A percentile compares a stretch with the other conserved stretches of the same genome.
Conservation (phyloP, 495 filamentous ascomycete genomes). For the Talaromyces trachyspermus region DNA sequence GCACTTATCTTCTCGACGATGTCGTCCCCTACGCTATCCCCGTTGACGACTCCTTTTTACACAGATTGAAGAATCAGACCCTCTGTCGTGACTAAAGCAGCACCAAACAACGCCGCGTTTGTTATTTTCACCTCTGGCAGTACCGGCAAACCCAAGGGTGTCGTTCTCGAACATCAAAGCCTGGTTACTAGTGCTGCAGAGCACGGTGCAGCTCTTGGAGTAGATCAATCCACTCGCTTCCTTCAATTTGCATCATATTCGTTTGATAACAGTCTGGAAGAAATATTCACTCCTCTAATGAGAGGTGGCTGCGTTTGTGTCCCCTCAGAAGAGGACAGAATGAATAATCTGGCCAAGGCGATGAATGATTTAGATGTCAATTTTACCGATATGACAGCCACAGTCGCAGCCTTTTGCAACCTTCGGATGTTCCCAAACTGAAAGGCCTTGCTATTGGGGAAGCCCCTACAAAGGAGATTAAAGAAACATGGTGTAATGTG, state of each 20-base stretch:
- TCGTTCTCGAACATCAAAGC: slow-evolving; percentile 28
- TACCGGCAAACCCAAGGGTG: slow-evolving; percentile 30
- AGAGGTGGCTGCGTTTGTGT: slow-evolving; percentile 41
- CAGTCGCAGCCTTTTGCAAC: slow-evolving; percentile 11
- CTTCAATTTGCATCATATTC: slow-evolving; percentile 50
- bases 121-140: slow-evolving; percentile 49
- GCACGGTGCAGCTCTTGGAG: slow-evolving; percentile 37
- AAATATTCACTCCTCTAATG: slow-evolving; percentile 33
- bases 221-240: slow-evolving; percentile 43
- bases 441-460: slow-evolving; percentile 16
- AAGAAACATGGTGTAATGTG: slow-evolving; percentile 10
- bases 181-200: slow-evolving; percentile 24
- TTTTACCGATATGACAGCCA: slow-evolving; percentile 29
- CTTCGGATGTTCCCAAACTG: slow-evolving; percentile 15
- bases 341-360: slow-evolving; percentile 19
- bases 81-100: slow-evolving; percentile 10
- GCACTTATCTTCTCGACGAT: slow-evolving; percentile 28
- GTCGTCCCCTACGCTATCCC: slow-evolving; percentile 33
- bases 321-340: slow-evolving; percentile 22
- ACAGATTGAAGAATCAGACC: slow-evolving; percentile 20
- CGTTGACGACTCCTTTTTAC: slow-evolving; percentile 32
- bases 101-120: slow-evolving; percentile 31
- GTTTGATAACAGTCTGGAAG: slow-evolving; percentile 34
- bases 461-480: slow-evolving; percentile 7
- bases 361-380: slow-evolving; percentile 31